Percentiles rank a stretch among this genome's conserved stretches.
phyloP scores from a whole-genome alignment of 2,329 filamentous ascomycete species.

The Ilyonectria destructans region DNA sequence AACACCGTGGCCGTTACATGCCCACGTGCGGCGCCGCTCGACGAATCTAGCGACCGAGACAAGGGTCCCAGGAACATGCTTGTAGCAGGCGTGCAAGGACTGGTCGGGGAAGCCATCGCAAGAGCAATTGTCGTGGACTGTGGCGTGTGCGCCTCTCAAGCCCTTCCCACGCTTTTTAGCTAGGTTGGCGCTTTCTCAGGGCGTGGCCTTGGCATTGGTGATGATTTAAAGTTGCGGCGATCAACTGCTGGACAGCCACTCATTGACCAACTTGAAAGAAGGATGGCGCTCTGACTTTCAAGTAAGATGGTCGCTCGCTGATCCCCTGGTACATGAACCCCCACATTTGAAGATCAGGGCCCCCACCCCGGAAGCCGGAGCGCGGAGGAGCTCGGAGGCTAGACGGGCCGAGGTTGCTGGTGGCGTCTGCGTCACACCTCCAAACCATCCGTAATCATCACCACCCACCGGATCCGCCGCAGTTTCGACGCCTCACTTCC shows the following conservation, averaged over 20 bases:
- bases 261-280: background rate
- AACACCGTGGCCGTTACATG: background rate
- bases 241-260: background rate
- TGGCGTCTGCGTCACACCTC: background rate
- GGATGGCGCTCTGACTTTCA: background rate
- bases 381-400: constrained; percentile 13
- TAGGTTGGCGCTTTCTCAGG: background rate
- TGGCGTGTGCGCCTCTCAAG: background rate
- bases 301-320: background rate
- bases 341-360: background rate
- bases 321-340: background rate
- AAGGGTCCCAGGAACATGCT: background rate
- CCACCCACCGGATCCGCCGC: background rate
- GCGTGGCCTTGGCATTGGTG: background rate
- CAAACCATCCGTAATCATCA: background rate
- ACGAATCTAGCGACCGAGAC: constrained; percentile 45
- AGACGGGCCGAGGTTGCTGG: constrained; percentile 28
- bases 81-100: constrained; percentile 13
- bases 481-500: background rate
- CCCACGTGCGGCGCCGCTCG: constrained; percentile 38
- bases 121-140: background rate
- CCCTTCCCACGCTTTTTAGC: background rate
- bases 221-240: constrained; percentile 1
- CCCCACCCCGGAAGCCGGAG: background rate
- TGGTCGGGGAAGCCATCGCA: background rate